Evolutionary conservation across 257 asterid species (phyloP).

Genomic region (Solanum neorickii): DNA sequence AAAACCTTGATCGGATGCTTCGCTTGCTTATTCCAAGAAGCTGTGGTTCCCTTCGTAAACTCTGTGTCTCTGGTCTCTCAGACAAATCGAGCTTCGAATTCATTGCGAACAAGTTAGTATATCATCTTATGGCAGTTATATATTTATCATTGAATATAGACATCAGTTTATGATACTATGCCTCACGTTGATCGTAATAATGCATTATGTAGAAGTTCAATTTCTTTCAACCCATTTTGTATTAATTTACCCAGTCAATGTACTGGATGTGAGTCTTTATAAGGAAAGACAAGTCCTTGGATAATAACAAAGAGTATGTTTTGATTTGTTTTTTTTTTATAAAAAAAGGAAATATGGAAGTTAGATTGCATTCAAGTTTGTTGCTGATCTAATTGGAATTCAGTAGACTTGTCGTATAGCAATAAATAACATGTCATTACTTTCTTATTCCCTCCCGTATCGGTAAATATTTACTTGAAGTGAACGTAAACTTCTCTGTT

Average conservation of each 20-base stretch:
- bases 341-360: not conserved
- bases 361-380: not conserved
- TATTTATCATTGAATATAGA: not conserved
- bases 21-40: conserved; percentile 16
- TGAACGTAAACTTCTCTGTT: not conserved
- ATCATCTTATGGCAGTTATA: not conserved
- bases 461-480: not conserved
- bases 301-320: not conserved
- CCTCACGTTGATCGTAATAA: not conserved
- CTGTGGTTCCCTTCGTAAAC: conserved; percentile 17
- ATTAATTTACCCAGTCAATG: not conserved
- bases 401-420: not conserved
- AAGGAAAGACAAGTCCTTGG: not conserved
- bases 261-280: not conserved
- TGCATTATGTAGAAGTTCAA: not conserved
- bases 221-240: not conserved
- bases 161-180: not conserved
- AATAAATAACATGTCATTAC: not conserved
- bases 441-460: not conserved
- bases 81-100: conserved; percentile 11
- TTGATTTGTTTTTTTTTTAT: not conserved
- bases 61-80: conserved; percentile 16
- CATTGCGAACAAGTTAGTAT: conserved; percentile 25
- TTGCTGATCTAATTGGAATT: not conserved
- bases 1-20: conserved; percentile 19